These are phyloP conservation scores for Cenchrus americanus DNA, from an alignment of 176 grass and related monocot genomes.

Conservation along the genomic window DNA sequence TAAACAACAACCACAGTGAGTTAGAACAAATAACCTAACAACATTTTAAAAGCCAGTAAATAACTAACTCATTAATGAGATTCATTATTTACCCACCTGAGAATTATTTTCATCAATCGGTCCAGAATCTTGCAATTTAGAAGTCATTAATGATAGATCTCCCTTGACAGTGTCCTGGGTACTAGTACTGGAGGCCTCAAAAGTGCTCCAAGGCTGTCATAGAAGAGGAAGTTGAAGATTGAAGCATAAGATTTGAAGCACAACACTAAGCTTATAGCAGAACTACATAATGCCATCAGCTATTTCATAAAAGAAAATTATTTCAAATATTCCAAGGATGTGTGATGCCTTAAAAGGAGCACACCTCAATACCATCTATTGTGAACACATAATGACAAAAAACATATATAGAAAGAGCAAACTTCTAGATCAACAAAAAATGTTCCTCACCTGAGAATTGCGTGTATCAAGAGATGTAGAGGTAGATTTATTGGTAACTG, in stretches of 20 bases:
- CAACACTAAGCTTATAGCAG: not conserved
- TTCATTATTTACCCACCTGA: constrained; percentile 48
- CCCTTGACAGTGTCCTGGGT: constrained; percentile 3
- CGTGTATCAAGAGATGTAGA: constrained; percentile 45
- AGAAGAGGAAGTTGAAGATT: constrained; percentile 28
- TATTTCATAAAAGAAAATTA: not conserved
- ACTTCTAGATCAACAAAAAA: constrained; percentile 23
- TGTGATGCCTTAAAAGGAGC: constrained; percentile 6
- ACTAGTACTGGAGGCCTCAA: constrained; percentile 34
- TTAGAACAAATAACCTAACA: constrained; percentile 37
- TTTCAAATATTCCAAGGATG: not conserved
- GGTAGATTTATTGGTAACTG: constrained; percentile 42
- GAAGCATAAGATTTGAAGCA: constrained; percentile 13
- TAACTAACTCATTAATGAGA: not conserved
- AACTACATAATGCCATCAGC: not conserved
- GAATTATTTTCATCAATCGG: constrained; percentile 30
- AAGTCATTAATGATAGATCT: constrained; percentile 37
- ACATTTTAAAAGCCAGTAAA: not conserved
- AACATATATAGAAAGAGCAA: not conserved
- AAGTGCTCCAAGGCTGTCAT: constrained; percentile 53
- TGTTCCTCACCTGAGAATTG: constrained; percentile 59
- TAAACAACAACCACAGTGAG: not conserved
- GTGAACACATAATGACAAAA: not conserved
- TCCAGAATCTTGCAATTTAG: constrained; percentile 35
- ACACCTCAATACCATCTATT: constrained; percentile 2